Evolutionary conservation across 202 grass and related monocot species (phyloP).

Genomic region (Eragrostis tef): DNA sequence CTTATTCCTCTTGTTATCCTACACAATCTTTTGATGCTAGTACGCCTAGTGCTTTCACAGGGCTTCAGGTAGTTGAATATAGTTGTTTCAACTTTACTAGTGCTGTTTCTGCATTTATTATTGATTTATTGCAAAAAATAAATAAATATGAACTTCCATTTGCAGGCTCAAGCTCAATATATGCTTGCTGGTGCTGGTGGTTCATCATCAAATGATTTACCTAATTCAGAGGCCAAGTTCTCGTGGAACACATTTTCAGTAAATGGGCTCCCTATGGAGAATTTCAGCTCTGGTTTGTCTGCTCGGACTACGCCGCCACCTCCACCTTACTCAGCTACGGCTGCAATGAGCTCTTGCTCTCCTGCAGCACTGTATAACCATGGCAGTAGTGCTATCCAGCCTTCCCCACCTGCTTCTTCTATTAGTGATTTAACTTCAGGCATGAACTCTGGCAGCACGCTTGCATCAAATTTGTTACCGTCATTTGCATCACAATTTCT

Average conservation of each 20-base stretch:
- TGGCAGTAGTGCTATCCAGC: slow-evolving; percentile 45
- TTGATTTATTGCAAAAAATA: slow-evolving; percentile 36
- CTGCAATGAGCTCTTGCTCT: slow-evolving; percentile 47
- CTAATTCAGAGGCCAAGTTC: slow-evolving; percentile 66
- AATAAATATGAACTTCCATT: slow-evolving; percentile 41
- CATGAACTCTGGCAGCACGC: slow-evolving; percentile 50
- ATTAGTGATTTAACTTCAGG: slow-evolving; percentile 55
- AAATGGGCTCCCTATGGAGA: slow-evolving; percentile 63
- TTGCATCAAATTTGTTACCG: slow-evolving; percentile 59
- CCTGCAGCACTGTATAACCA: slow-evolving; percentile 60
- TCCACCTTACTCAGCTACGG: slow-evolving; percentile 59
- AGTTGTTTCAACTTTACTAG: slow-evolving; percentile 26
- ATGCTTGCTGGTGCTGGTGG: slow-evolving; percentile 46
- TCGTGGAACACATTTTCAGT: slow-evolving; percentile 69
- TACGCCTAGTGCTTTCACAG: slow-evolving; percentile 55
- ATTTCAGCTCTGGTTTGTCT: slow-evolving; percentile 62
- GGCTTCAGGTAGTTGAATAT: slow-evolving; percentile 64
- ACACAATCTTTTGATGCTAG: slow-evolving; percentile 66
- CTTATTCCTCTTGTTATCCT: slow-evolving; percentile 72
- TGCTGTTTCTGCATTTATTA: slow-evolving; percentile 10
- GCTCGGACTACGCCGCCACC: slow-evolving; percentile 55
- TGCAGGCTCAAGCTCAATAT: slow-evolving; percentile 83
- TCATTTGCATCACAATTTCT: slow-evolving; percentile 58
- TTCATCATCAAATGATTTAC: slow-evolving; percentile 67
- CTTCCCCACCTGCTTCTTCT: slow-evolving; percentile 42